phyloP scores from a whole-genome alignment of 78 protist genomes.

The Emiliania huxleyi region DNA sequence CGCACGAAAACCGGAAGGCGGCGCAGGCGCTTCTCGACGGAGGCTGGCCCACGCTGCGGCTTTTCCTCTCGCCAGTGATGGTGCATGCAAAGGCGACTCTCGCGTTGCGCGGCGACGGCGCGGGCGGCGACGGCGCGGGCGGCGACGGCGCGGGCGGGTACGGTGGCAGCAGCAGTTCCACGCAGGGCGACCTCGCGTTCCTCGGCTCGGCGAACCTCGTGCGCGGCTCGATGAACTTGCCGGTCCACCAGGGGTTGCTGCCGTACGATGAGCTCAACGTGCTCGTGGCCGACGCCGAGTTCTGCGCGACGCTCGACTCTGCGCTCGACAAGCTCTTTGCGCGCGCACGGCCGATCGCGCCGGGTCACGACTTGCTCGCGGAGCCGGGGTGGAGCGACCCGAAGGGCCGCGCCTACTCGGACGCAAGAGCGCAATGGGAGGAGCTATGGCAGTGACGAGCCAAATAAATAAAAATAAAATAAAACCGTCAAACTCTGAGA shows the following conservation, averaged over 20 bases:
- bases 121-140: background rate
- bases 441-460: background rate
- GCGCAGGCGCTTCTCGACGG: background rate
- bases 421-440: background rate
- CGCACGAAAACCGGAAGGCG: background rate
- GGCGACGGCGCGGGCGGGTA: background rate
- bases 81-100: background rate
- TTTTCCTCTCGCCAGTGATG: background rate
- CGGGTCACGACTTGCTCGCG: background rate
- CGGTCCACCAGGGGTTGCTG: background rate
- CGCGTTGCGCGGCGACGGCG: background rate
- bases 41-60: background rate
- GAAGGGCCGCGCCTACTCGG: background rate
- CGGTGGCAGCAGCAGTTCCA: background rate
- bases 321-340: background rate
- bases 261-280: background rate
- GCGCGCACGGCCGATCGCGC: background rate
- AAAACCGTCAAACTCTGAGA: too few relatives aligned
- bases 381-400: background rate
- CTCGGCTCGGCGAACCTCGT: background rate
- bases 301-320: background rate
- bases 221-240: background rate
- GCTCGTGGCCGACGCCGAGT: background rate
- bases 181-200: background rate
- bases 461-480: too few relatives aligned